Percentiles rank a stretch among this genome's conserved stretches.
Evolutionary conservation across 2,329 filamentous ascomycete species (phyloP).

Genomic region (Botrytis galanthina): DNA sequence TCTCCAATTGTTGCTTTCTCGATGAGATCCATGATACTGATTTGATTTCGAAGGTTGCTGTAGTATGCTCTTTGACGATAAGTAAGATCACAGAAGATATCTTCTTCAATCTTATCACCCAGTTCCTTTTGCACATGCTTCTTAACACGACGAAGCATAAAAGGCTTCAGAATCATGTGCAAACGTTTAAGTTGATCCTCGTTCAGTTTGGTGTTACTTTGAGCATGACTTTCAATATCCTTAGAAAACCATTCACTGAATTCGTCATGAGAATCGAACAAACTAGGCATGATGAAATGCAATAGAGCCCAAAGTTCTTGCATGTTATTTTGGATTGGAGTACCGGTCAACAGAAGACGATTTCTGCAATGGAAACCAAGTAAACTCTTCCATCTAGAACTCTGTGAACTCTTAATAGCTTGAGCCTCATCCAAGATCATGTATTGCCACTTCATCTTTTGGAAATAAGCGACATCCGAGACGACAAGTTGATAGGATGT

Average conservation of each 20-base stretch:
- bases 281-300: conserved; percentile 99
- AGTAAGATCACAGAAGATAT: conserved; percentile 94
- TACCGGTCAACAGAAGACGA: conserved; percentile 88
- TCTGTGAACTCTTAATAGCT: conserved; percentile 96
- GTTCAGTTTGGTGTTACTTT: conserved; percentile 99
- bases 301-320: conserved; percentile 96
- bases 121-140: conserved; percentile 99
- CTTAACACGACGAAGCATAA: conserved; percentile 99
- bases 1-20: conserved; percentile 95
- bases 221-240: conserved; percentile 95
- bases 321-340: conserved; percentile 99
- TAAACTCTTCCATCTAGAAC: conserved; percentile 94
- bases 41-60: conserved; percentile 87
- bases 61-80: conserved; percentile 96
- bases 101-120: conserved; percentile 96
- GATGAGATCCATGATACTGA: conserved; percentile 97
- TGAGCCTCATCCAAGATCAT: conserved; percentile 99
- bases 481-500: conserved; percentile 98
- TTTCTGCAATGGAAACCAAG: conserved; percentile 95
- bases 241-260: conserved; percentile 95
- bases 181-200: conserved; percentile 95
- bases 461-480: conserved; percentile 93
- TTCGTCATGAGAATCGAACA: conserved; percentile 92
- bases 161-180: conserved; percentile 98
- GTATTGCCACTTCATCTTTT: conserved; percentile 99